Evolutionary conservation across 148 eudicot species (phyloP), one percentile per base, ranked within the genome.

Genomic region (Selenicereus undatus): DNA sequence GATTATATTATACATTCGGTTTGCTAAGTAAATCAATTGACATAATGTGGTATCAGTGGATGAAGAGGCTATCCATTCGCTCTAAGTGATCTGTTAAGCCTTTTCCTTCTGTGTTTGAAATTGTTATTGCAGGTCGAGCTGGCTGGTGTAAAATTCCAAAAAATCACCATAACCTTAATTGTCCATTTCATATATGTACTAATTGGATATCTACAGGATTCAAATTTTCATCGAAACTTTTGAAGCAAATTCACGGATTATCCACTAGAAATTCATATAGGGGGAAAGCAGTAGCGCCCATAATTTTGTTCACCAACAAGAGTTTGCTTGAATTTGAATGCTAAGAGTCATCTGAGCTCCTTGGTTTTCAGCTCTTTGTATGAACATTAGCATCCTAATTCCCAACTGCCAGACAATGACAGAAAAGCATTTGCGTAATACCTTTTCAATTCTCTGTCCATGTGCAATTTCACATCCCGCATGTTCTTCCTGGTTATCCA

Each of bases 401-500:
- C 75, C 18, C 29, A 74, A 17, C 60, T 11, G 5, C 60, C 60
- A 74, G 12, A 48, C 56, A 21, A 78, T 11, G 11, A 69, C 21
- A 20, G 26, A 29, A 54, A 43, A 45, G 8, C 10, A 18, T 48
- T 4, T 30, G 18, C 14, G 3, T 48, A 2, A 39, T 1, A 14
- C 62, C 62, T 29, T 43, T 11, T 36, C 42, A 13, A 24, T 7
- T 80, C 35, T 58, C 27, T 74, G 62, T 64, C 24, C 36, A 2
- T 78, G 7, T 30, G 52, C 11, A 35, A n/a, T 60, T 74, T 50
- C 29, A 39, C 43, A 11, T 26, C 20, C 30, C 62, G 22, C 62
- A 1, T 42, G 24, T 71, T 69, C 51, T 80, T 75, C 45, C 78
- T 82, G 79, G 62, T 84, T 71, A 18, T 78, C 21, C 58, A 80